Evolutionary conservation across 805 yeast species (phyloP).

Genomic region (Starmera dryadoides): DNA sequence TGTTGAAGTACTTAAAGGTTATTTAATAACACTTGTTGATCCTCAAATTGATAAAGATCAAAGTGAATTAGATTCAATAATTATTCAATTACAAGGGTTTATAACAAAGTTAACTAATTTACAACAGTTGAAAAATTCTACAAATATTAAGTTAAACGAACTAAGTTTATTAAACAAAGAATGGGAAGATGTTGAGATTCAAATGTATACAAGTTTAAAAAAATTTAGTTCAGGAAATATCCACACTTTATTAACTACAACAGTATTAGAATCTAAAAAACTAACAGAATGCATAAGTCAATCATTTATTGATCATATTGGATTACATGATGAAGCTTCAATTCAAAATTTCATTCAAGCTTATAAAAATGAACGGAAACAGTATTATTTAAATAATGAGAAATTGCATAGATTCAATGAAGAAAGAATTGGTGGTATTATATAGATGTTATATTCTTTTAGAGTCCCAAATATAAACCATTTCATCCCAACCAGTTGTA

Average conservation of each 20-base stretch:
- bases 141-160: conserved; percentile 6
- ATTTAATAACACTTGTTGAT: conserved; percentile 15
- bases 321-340: conserved; percentile 22
- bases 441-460: conserved; percentile 24
- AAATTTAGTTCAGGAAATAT: conserved; percentile 32
- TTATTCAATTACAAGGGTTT: conserved; percentile 18
- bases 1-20: conserved; percentile 20
- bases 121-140: conserved; percentile 20
- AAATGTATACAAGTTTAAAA: conserved; percentile 25
- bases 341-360: conserved; percentile 29
- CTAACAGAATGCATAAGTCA: conserved; percentile 25
- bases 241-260: conserved; percentile 19
- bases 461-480: conserved; percentile 84
- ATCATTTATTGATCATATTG: conserved; percentile 22
- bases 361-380: conserved; percentile 33
- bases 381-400: conserved; percentile 39
- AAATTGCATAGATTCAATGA: conserved; percentile 38
- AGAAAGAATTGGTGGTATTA: conserved; percentile 16
- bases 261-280: conserved; percentile 25
- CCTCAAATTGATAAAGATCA: conserved; percentile 17
- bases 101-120: conserved; percentile 19
- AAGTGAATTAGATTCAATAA: conserved; percentile 18
- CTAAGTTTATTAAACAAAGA: conserved; percentile 11
- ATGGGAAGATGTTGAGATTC: conserved; percentile 28
- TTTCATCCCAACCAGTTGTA: conserved; percentile 95